Percentiles rank a stretch among this genome's conserved stretches.
Conservation (phyloP, 164 flowering plant species). For the Cinnamomum micranthum region DNA sequence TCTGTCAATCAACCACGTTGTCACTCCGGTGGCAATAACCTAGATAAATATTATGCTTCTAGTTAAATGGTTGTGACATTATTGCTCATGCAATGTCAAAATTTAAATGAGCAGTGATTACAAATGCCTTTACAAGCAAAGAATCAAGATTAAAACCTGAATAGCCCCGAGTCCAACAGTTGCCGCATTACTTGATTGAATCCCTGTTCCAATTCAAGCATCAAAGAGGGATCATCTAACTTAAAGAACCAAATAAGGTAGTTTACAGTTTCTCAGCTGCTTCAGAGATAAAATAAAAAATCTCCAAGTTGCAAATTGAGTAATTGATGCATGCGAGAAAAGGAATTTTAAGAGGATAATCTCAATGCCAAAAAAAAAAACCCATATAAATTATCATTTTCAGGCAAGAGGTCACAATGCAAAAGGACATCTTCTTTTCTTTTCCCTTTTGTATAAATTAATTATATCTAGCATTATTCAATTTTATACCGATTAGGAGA, state of each 20-base stretch:
- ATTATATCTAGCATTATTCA: no score
- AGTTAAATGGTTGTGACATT: neutral
- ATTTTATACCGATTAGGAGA: no score
- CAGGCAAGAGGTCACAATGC: no score
- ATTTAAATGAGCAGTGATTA: neutral
- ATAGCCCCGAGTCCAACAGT: constrained; percentile 74
- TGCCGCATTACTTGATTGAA: constrained; percentile 64
- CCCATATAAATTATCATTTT: neutral
- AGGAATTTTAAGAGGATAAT: neutral
- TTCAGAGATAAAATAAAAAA: neutral
- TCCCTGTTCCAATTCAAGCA: constrained; percentile 41
- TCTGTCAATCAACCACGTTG: constrained; percentile 84
- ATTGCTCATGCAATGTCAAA: constrained; percentile 3
- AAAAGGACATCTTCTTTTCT: no score
- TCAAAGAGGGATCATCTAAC: constrained; percentile 3
- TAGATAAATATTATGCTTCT: constrained; percentile 20
- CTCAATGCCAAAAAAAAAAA: no score
- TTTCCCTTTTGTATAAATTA: no score
- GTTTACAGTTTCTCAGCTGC: neutral
- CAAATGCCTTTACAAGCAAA: constrained; percentile 2
- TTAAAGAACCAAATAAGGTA: neutral
- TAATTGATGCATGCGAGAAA: neutral
- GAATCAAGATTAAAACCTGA: constrained; percentile 49
- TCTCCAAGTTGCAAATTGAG: neutral
- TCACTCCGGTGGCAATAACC: constrained; percentile 81